Percentiles rank a stretch among this genome's conserved stretches.
Evolutionary conservation across 768 basidiomycete species (phyloP).

Genomic region (Suillus occidentalis): DNA sequence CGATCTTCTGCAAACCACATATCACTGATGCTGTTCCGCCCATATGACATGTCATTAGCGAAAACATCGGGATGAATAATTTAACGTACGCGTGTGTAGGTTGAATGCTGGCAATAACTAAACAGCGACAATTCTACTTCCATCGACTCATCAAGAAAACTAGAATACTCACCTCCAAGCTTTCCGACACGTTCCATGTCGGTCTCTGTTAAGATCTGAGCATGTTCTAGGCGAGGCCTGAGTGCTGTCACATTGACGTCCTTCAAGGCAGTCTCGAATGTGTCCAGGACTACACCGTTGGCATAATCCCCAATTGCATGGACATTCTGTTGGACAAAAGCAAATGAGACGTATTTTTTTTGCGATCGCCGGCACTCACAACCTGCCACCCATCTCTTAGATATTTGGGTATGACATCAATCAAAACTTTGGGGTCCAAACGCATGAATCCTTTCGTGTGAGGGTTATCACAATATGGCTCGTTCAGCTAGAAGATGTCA

Average conservation of each 20-base stretch:
- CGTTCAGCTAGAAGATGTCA: slow-evolving; percentile 53
- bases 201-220: slow-evolving; percentile 75
- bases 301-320: slow-evolving; percentile 89
- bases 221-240: slow-evolving; percentile 86
- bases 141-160: neutral
- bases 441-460: slow-evolving; percentile 78
- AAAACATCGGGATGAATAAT: neutral
- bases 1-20: slow-evolving; percentile 91
- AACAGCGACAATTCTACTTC: slow-evolving; percentile 11
- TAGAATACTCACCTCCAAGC: slow-evolving; percentile 65
- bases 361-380: slow-evolving; percentile 44
- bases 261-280: slow-evolving; percentile 70
- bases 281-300: slow-evolving; percentile 79
- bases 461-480: slow-evolving; percentile 82
- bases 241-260: slow-evolving; percentile 61
- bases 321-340: slow-evolving; percentile 58
- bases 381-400: slow-evolving; percentile 88
- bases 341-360: neutral
- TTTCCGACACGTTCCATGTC: slow-evolving; percentile 78
- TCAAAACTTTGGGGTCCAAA: slow-evolving; percentile 58
- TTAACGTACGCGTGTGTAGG: slow-evolving; percentile 80
- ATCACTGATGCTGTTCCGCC: slow-evolving; percentile 59
- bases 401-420: slow-evolving; percentile 64
- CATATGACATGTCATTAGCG: neutral
- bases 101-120: slow-evolving; percentile 89